Base-by-base conservation (phyloP, 345 rosid genomes). In the Iberis pinnata region DNA sequence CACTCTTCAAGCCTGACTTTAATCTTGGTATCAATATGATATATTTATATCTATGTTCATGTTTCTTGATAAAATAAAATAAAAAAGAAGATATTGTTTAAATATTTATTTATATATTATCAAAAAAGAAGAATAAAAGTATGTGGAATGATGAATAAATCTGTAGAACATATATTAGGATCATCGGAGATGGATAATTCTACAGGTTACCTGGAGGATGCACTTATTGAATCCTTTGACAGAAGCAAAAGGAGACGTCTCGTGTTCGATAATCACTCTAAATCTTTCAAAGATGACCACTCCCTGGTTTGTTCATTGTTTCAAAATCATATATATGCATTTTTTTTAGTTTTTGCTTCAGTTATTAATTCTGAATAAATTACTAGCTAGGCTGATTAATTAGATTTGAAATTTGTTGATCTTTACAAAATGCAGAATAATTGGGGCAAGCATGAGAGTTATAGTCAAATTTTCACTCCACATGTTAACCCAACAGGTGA, bases 121-220 rank as follows among this genome's bases (percentile, higher is more conserved):
- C n/a, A n/a, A n/a, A n/a, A n/a, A n/a, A n/a, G n/a, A n/a, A n/a
- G n/a, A n/a, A n/a, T 43, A 63, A 65, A 67, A 38, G 22, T 60
- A 32, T 56, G 16, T 64, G 78, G 67, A 67, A 80, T 71, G 31
- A 76, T 81, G 77, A 81, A 74, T 45, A 61, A 38, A 60, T 53
- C 66, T 4, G 29, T 46, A 71, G 69, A 68, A 47, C 61, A 36
- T 9, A 64, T 8, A 29, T 73, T 1, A 67, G 68, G 14, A 68
- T 75, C 49, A 70, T 81, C 60, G 70, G 72, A 41, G 32, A 46
- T 53, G 24, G 65, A 60, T 15, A 53, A 59, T 18, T 86, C 97
- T 12, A 77, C 94, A 43, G 97, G 97, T 26, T 89, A 89, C 49
- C 76, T 89, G 12, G 87, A 89, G 64, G 97, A 89, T 51, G 97